Conservation (phyloP, 2,329 filamentous ascomycete genomes). For the Aotearoamyces nothofagi region DNA sequence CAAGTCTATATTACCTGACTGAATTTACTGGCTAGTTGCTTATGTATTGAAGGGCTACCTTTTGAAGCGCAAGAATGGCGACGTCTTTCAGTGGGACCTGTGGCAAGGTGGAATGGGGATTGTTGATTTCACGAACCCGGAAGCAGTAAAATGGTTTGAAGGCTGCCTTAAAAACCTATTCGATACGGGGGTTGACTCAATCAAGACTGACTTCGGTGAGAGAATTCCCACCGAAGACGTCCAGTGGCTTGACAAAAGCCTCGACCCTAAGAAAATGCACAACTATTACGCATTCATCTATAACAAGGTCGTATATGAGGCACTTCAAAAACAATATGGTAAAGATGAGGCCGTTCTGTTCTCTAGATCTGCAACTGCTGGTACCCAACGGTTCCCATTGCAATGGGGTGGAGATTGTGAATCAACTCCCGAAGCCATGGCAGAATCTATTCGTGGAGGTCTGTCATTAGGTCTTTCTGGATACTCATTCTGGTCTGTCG, state of each 20-base stretch:
- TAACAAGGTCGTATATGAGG: constrained; percentile 42
- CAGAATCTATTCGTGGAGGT: constrained; percentile 63
- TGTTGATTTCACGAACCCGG: constrained; percentile 47
- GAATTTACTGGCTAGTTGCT: no score
- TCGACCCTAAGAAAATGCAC: constrained; percentile 41
- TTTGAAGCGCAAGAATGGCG: constrained; percentile 40
- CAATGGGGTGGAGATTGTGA: constrained; percentile 73
- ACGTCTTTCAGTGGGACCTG: constrained; percentile 48
- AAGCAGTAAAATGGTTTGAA: constrained; percentile 38
- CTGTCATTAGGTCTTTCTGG: constrained; percentile 57
- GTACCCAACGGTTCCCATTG: constrained; percentile 41
- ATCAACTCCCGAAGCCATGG: constrained; percentile 53
- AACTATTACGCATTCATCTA: constrained; percentile 48
- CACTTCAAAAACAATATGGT: constrained; percentile 31
- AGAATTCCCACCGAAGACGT: constrained; percentile 40
- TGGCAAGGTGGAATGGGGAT: constrained; percentile 51
- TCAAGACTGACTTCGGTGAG: constrained; percentile 51
- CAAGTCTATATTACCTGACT: no score
- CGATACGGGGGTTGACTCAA: constrained; percentile 41
- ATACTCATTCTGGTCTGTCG: constrained; percentile 62
- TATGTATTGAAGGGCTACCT: no score
- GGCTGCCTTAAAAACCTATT: constrained; percentile 36
- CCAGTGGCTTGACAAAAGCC: constrained; percentile 32
- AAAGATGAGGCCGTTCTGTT: constrained; percentile 38
- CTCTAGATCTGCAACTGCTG: constrained; percentile 40